Percentiles rank a stretch among this genome's conserved stretches.
Evolutionary conservation across 352 stramenopile genomes (phyloP).

Genomic region (Pythium aphanidermatum): DNA sequence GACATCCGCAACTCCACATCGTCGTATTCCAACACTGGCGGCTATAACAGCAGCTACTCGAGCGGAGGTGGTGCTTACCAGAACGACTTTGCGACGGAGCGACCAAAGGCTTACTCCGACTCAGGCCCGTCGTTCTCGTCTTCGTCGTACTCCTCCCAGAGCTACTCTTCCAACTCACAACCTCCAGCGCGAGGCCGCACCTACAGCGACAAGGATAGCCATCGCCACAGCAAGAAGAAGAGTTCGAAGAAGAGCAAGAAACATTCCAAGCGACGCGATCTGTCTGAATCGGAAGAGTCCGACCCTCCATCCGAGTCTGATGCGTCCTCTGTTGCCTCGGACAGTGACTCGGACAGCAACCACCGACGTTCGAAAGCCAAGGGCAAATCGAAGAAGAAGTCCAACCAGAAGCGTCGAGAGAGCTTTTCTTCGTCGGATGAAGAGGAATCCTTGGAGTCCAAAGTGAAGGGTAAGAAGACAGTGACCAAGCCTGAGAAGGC

Average conservation of each 20-base stretch:
- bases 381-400: conserved; percentile 23
- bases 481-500: background rate
- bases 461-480: conserved; percentile 12
- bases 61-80: conserved; percentile 32
- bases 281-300: too few species aligned
- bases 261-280: too few species aligned
- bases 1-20: conserved; percentile 54
- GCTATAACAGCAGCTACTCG: conserved; percentile 20
- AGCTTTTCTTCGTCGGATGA: conserved; percentile 35
- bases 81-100: conserved; percentile 67
- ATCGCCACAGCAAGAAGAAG: conserved; percentile 33
- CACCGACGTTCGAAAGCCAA: conserved; percentile 12
- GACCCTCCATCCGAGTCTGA: conserved; percentile 22
- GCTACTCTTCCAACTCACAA: too few species aligned
- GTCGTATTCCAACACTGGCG: conserved; percentile 20
- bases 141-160: too few species aligned
- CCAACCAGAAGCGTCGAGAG: background rate
- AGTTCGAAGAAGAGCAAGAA: conserved; percentile 34
- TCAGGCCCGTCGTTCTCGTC: background rate
- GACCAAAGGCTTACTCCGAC: conserved; percentile 50
- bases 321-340: too few species aligned
- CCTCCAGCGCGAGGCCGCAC: conserved; percentile 3
- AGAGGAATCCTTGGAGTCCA: conserved; percentile 14
- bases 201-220: conserved; percentile 17
- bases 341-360: conserved; percentile 17